These are phyloP conservation scores for Yarrowia sp. DNA, from an alignment of 805 yeast species.

Conservation along the genomic window DNA sequence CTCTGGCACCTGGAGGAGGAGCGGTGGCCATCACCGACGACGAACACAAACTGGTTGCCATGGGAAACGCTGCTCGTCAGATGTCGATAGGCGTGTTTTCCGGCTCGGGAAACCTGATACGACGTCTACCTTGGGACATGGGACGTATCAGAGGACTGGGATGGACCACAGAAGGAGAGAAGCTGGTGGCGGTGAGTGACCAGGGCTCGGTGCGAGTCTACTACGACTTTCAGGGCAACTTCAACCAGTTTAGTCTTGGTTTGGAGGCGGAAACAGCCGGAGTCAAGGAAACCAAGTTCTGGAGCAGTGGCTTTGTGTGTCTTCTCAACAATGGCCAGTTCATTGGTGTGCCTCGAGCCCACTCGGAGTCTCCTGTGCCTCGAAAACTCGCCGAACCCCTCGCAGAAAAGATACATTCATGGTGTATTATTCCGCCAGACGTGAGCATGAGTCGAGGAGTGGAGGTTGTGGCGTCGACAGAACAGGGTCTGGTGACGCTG, in stretches of 20 bases:
- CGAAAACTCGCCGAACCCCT: background rate
- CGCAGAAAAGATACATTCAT: conserved; percentile 29
- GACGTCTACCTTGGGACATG: conserved; percentile 19
- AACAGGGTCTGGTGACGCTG: conserved; percentile 28
- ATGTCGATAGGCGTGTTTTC: conserved; percentile 34
- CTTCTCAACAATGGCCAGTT: conserved; percentile 44
- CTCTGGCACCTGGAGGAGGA: conserved; percentile 53
- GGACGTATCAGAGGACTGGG: conserved; percentile 54
- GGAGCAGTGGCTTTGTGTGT: conserved; percentile 46
- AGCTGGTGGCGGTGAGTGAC: conserved; percentile 53
- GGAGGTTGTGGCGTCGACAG: conserved; percentile 36
- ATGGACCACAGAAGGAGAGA: conserved; percentile 50
- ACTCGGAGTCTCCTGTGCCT: background rate
- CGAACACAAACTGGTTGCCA: conserved; percentile 37
- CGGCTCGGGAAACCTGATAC: conserved; percentile 36
- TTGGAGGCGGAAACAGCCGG: conserved; percentile 38
- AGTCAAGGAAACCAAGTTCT: conserved; percentile 42
- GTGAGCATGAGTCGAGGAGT: conserved; percentile 31
- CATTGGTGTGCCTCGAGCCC: conserved; percentile 37
- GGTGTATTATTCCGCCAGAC: conserved; percentile 37
- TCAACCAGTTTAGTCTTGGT: conserved; percentile 50
- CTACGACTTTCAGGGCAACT: conserved; percentile 63
- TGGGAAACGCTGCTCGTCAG: conserved; percentile 29
- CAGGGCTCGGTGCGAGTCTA: conserved; percentile 56
- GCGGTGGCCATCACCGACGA: conserved; percentile 46